A percentile compares a stretch with the other conserved stretches of the same genome.
These are phyloP conservation scores for Colletotrichum navitas DNA, from an alignment of 2,329 filamentous ascomycete genomes.

Conservation along the genomic window DNA sequence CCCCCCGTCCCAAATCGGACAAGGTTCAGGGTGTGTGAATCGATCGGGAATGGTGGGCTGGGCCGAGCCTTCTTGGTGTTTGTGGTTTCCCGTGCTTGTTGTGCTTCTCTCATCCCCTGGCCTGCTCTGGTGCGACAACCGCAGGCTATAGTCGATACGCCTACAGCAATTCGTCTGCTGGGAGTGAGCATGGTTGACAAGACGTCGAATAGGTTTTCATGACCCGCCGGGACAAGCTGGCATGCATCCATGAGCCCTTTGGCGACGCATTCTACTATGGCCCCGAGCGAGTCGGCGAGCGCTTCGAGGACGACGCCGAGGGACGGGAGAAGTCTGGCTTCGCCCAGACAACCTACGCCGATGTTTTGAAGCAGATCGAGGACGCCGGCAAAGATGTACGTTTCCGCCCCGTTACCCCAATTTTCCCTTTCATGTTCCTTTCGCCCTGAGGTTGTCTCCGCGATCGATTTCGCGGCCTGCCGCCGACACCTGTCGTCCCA, in stretches of 20 bases:
- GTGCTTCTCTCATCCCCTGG: neutral
- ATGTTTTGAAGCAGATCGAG: constrained; percentile 82
- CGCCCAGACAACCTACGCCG: constrained; percentile 76
- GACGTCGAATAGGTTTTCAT: constrained; percentile 82
- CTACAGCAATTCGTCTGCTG: neutral
- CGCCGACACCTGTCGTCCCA: neutral
- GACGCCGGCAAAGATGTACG: constrained; percentile 80
- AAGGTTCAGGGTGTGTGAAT: constrained; percentile 39
- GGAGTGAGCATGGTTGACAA: constrained; percentile 22
- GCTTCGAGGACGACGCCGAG: constrained; percentile 78
- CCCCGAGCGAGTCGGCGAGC: constrained; percentile 84
- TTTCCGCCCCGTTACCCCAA: constrained; percentile 43
- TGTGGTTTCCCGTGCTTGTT: neutral
- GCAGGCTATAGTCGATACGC: neutral
- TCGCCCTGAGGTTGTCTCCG: constrained; percentile 2
- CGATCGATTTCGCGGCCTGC: neutral
- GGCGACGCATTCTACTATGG: constrained; percentile 97
- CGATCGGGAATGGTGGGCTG: neutral
- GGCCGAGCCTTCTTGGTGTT: constrained; percentile 6
- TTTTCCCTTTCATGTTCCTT: constrained; percentile 43
- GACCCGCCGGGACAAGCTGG: constrained; percentile 85
- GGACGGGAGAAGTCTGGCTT: constrained; percentile 74
- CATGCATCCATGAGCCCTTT: constrained; percentile 94
- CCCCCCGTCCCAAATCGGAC: constrained; percentile 12
- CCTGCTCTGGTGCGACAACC: constrained; percentile 1